These are phyloP conservation scores for Populus euphratica DNA, from an alignment of 345 rosid species.

Conservation along the genomic window DNA sequence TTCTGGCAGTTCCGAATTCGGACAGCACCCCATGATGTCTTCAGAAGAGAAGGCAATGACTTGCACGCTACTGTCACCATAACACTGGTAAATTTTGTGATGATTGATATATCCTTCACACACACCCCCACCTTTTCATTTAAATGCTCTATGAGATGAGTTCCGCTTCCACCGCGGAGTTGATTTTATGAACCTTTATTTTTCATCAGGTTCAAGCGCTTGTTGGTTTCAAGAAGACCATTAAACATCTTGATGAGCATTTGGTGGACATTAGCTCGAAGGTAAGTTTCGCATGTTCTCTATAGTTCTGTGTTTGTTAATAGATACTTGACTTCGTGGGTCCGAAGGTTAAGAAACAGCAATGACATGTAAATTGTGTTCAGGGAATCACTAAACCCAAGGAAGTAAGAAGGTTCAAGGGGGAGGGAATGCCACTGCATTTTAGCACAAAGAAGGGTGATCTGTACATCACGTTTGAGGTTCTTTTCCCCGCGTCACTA, in stretches of 20 bases:
- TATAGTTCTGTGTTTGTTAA: neutral
- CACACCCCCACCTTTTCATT: neutral
- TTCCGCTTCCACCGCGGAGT: neutral
- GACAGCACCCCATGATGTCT: slow-evolving; percentile 73
- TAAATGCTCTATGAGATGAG: neutral
- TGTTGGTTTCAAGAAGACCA: slow-evolving; percentile 91
- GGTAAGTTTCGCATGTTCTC: slow-evolving; percentile 38
- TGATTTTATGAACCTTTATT: neutral
- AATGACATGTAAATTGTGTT: slow-evolving; percentile 8
- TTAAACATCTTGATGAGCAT: slow-evolving; percentile 95
- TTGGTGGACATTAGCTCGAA: slow-evolving; percentile 74
- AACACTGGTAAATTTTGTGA: slow-evolving; percentile 57
- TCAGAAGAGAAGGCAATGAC: slow-evolving; percentile 88
- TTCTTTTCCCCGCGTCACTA: slow-evolving; percentile 77
- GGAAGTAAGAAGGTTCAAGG: slow-evolving; percentile 82
- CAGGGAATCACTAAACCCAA: slow-evolving; percentile 96
- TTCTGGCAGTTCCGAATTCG: slow-evolving; percentile 77
- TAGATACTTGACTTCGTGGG: neutral
- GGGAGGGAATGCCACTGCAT: slow-evolving; percentile 97
- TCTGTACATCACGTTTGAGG: slow-evolving; percentile 81
- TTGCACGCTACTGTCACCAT: slow-evolving; percentile 80
- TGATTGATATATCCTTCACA: neutral
- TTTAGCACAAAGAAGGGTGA: slow-evolving; percentile 82
- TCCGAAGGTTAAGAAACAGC: neutral
- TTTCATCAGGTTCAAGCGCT: slow-evolving; percentile 79